Conservation (phyloP, 495 filamentous ascomycete genomes). For the Bacidia rubella region DNA sequence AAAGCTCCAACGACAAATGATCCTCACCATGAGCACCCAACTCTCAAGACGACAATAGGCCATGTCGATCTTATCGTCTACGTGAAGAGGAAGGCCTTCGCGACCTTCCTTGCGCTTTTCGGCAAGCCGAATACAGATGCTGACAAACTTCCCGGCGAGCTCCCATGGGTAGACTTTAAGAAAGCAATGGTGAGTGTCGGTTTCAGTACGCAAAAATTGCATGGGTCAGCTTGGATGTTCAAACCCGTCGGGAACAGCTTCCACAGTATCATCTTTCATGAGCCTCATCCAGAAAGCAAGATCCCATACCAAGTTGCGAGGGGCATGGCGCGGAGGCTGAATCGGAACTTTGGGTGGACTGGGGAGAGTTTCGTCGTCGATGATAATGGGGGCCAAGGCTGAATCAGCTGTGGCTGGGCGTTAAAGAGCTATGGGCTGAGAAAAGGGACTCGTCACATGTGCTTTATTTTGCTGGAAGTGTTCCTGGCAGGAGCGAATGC, state of each 20-base stretch:
- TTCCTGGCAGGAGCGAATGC: too few species aligned
- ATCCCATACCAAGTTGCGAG: conserved; percentile 27
- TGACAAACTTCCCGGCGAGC: conserved; percentile 24
- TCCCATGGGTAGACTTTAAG: conserved; percentile 37
- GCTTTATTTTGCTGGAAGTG: too few species aligned
- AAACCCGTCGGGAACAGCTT: not conserved
- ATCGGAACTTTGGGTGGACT: conserved; percentile 32
- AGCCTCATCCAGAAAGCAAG: conserved; percentile 36
- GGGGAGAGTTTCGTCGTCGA: conserved; percentile 25
- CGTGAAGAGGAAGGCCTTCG: not conserved
- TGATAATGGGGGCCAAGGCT: not conserved
- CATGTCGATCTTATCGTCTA: not conserved
- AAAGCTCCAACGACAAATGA: not conserved
- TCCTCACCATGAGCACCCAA: not conserved
- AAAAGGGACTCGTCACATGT: too few species aligned
- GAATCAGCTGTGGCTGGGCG: too few species aligned
- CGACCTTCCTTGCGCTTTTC: not conserved
- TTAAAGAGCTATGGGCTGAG: too few species aligned
- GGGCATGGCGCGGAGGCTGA: conserved; percentile 30
- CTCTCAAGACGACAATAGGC: not conserved
- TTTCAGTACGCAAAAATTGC: conserved; percentile 33
- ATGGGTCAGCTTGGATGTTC: conserved; percentile 41
- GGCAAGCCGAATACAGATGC: not conserved
- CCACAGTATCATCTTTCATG: conserved; percentile 34
- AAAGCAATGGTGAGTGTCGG: conserved; percentile 35